Evolutionary conservation across 805 yeast genomes (phyloP), one percentile per base, ranked within the genome.

Genomic region (Ogataea glucozyma): DNA sequence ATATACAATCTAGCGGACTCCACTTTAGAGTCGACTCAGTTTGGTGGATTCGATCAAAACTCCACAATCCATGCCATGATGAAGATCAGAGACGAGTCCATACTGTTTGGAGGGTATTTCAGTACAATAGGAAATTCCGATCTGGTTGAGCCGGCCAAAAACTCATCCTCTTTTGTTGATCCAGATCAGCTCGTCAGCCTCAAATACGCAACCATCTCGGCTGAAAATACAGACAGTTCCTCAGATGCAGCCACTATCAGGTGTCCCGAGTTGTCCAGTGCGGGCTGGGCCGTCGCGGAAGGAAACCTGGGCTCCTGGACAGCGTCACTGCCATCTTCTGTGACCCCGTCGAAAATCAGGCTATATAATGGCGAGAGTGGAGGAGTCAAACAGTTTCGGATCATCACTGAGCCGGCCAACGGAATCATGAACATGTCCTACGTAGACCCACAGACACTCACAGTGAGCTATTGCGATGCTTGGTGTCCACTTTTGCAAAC

Each of bases 341-440:
- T 81, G 21, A 61, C 66, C 4, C 95, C 97, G 1, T 75, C 91
- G 0, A 85, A 85, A 51, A 69, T 88, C 11, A 69, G 97, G 41
- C 58, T 93, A 4, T 85, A 78, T 60, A 81, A 87, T 48, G 70
- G 67, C 26, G 47, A 45, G 19, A 22, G 32, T 13, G 64, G 69
- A 21, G 79, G 82, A 11, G 74, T 81, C 5, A 71, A 81, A 37
- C 46, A 73, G 6, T 93, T 90, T 61, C 75, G 97, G 55, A 68
- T 93, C 6, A 67, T 84, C 29, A 81, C 96, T 0, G 66, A 75
- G 41, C 97, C 97, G 1, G 74, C 89, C 10, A 76, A 82, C 52
- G 88, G 97, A 51, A 91, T 91, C 48, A 86, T 93, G 96, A 93
- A 93, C 61, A 62, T 93, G 50, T 80, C 95, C 0, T 93, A 89